Evolutionary conservation across 164 flowering plant genomes (phyloP), one percentile per base, ranked within the genome.

Genomic region (Pachysandra terminalis): DNA sequence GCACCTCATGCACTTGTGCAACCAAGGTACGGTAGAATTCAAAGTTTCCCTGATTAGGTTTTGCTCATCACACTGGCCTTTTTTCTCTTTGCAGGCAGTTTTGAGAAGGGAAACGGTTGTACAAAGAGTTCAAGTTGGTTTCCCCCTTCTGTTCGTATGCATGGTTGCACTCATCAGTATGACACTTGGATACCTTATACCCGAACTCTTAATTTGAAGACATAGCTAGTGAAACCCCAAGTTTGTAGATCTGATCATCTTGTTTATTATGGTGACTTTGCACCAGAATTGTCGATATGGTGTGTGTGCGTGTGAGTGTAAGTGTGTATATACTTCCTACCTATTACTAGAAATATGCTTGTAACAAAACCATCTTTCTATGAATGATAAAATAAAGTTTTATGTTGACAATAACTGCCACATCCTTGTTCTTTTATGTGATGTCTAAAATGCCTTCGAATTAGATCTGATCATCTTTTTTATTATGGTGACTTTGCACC

Each of bases 61-160:
- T 1, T 63, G 37, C 9, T 25, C 6, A 7, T 58, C 35, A 14
- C n/a, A 27, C 17, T 26, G 61, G 37, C 56, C 45, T 40, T 49
- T 45, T 16, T 61, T 41, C 53, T 9, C 48, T 69, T 57, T 71
- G 68, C 84, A 91, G 97, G 89, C 58, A 21, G 24, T 74, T 52
- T 23, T 78, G 74, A 85, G 68, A 70, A 80, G 65, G 35, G 74
- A 64, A 67, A 67, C 62, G n/a, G 70, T 59, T 35, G 71, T 27
- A 10, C 81, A 70, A 66, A 74, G 21, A 74, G 87, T 78, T 41
- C 87, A 77, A 48, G 86, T 70, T 16, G 98, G 95, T 15, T 90
- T 87, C 58, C 92, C 96, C n/a, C 80, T 87, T 24, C 81, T 90
- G 49, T 89, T 84, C 71, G 90, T 90, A 45, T 83, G 82, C 61